Base-by-base conservation (phyloP, 2,329 filamentous ascomycete genomes). In the Colletotrichum tropicicola region DNA sequence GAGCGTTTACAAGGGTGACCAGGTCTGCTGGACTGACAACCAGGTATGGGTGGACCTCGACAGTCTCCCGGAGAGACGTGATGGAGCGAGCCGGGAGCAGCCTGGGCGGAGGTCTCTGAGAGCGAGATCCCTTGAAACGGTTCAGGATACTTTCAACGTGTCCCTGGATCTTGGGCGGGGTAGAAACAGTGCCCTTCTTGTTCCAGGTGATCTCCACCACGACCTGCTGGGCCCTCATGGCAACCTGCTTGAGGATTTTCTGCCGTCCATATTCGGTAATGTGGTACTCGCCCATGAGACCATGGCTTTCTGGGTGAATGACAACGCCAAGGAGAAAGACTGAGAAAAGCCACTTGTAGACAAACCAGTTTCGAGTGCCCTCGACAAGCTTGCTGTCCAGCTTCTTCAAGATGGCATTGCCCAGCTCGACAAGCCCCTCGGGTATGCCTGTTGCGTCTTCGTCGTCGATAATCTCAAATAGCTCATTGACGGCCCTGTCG, bases 321-420 rank as follows among this genome's bases (percentile, higher is more conserved):
- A 98, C 88, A 56, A 93, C 91, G 71, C 92, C 91, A 48, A 93
- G 86, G 35, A 98, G 83, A 78, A 96, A 98, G 54, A 91, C 91
- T 68, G 93, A 92, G 76, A 98, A 97, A 67, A 98, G 90, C 89
- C 95, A 99, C 74, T 94, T 92, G 72, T 91, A 92, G 68, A 98
- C 90, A 69, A 98, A 87, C 82, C 94, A 97, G 70, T 89, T 89
- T 67, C 93, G 89, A 39, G 93, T 93, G 70, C 88, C 89, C 69
- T 92, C 90, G 67, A 92, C 89, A 68, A 87, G 87, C 69, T 91
- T 90, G 69, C 85, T 85, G 68, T 92, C 89, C 65, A 97, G 82
- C 72, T 94, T 94, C 64, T 86, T 85, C 45, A 97, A 81, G 65
- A 98, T 93, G 68, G 93, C 92, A 75, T 91, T 92, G 68, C 93